Evolutionary conservation across 108 stramenopile genomes (phyloP), one percentile per base, ranked within the genome.

Genomic region (Pseudonitzschia multiseries): DNA sequence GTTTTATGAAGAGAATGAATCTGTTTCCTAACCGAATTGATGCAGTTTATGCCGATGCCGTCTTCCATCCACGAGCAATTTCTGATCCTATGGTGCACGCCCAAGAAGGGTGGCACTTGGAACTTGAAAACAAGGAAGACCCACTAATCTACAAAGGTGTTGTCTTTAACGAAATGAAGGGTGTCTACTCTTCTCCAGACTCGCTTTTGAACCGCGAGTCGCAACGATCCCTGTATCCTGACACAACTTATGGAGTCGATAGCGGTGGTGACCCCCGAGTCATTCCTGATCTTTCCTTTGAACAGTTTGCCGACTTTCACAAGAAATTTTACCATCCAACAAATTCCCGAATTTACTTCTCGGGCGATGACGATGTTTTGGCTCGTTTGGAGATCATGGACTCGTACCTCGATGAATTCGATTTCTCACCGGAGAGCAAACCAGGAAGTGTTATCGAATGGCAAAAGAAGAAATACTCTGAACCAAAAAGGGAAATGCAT

Each of bases 161-260:
- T 29, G 99, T 99, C 13, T 99, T 91, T 90, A 99, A 98, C 70
- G 99, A 99, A 86, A 99, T 99, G 99, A 99, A 99, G 85, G 99
- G 99, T 26, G 98, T 99, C 10, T 99, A 99, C 73, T 95, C 93
- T 26, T 87, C 84, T 42, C 92, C 98, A 13, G 98, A 98, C 74
- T 91, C 93, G 15, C 83, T 96, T 26, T 65, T 97, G 62, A 85
- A 82, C 59, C 82, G 96, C 32, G 96, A 95, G 57, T 84, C 93
- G 28, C 97, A 98, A 80, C 85, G 93, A 76, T 87, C 89, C 40
- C 73, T 98, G 41, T 99, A 98, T 70, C 97, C 97, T 4, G 96
- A 96, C 81, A 98, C 93, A 74, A 91, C 96, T 10, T 99, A 99
- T 69, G 89, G 84, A 20, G 93, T 97, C 1, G 97, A 97, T 76